Base-by-base conservation (phyloP, 768 basidiomycete species). In the Coprinellus aureogranulatus region DNA sequence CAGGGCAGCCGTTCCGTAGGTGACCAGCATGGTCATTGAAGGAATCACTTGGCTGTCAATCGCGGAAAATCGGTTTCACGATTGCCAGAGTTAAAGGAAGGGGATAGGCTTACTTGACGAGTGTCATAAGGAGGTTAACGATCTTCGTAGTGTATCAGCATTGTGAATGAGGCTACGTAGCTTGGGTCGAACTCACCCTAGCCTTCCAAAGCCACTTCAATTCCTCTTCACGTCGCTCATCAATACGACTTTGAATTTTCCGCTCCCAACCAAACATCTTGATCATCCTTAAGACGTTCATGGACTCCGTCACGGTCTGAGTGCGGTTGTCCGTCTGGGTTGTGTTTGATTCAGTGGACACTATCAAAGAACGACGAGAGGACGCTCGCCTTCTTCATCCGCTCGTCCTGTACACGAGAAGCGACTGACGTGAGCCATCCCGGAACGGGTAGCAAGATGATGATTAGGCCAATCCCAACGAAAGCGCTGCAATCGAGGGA, bases 191-290 rank as follows among this genome's bases (percentile, higher is more conserved):
- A 22, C 61, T 41, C 22, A 69, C 63, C 56, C 65, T 67, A 22
- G 78, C 71, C 63, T 80, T 82, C 75, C 79, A 81, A 42, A 87
- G 73, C 72, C 77, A 82, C 4, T 65, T 56, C 23, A 91, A 69
- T 68, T 92, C 90, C 5, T 79, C 79, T 42, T 87, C 83, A 58
- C 89, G 79, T 62, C 85, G 84, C 44, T 77, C 76, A 11, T 74
- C 70, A 42, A 92, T 72, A 46, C 74, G 75, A 4, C 77, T 68
- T 40, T 78, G 75, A 68, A 88, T 81, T 47, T 83, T 78, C 54
- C 79, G 78, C 75, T 87, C 80, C 80, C 89, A 82, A 16, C 79
- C 89, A 62, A 90, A 90, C 39, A 90, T 72, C 68, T 90, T 90
- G 66, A 88, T 74, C 83, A 89, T 88, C n/a, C 87, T 80, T 18